Evolutionary conservation across 768 basidiomycete species (phyloP).

Genomic region (Auriculariales sp.): DNA sequence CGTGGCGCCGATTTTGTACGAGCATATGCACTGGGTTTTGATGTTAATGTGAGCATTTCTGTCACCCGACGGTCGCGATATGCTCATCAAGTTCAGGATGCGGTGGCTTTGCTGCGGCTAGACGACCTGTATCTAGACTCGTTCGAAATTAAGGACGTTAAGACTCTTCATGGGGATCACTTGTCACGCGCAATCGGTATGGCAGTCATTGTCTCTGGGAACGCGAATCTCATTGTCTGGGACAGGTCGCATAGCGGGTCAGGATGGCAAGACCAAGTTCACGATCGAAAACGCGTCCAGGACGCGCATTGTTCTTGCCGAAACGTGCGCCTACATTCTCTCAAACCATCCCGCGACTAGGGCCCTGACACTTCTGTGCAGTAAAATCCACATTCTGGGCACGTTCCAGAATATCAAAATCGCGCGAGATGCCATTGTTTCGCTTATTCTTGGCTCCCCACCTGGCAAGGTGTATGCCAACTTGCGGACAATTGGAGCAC

Average conservation of each 20-base stretch:
- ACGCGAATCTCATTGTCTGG: no score
- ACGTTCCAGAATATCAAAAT: conserved; percentile 98
- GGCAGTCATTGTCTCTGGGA: conserved; percentile 6
- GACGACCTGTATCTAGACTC: conserved; percentile 98
- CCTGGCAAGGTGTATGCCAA: conserved; percentile 91
- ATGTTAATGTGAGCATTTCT: conserved; percentile 67
- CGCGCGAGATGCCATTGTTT: conserved; percentile 90
- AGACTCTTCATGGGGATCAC: conserved; percentile 95
- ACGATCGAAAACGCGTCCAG: conserved; percentile 95
- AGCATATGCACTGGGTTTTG: conserved; percentile 88
- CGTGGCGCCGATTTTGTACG: conserved; percentile 97
- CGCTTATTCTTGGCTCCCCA: conserved; percentile 86
- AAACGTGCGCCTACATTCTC: conserved; percentile 51
- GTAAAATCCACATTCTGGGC: conserved; percentile 96
- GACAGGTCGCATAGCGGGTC: conserved; percentile 92
- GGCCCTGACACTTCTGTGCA: conserved; percentile 17
- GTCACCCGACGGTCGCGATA: neutral
- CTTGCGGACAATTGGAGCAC: conserved; percentile 76
- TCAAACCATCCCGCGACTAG: conserved; percentile 5
- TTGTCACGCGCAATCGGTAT: conserved; percentile 91
- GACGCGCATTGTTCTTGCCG: conserved; percentile 95
- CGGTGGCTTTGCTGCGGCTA: conserved; percentile 84
- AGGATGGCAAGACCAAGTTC: conserved; percentile 97
- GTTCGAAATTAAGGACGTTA: conserved; percentile 98
- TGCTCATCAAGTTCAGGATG: conserved; percentile 43